Base-by-base conservation (phyloP, 805 yeast species). In the Candida incommunis region DNA sequence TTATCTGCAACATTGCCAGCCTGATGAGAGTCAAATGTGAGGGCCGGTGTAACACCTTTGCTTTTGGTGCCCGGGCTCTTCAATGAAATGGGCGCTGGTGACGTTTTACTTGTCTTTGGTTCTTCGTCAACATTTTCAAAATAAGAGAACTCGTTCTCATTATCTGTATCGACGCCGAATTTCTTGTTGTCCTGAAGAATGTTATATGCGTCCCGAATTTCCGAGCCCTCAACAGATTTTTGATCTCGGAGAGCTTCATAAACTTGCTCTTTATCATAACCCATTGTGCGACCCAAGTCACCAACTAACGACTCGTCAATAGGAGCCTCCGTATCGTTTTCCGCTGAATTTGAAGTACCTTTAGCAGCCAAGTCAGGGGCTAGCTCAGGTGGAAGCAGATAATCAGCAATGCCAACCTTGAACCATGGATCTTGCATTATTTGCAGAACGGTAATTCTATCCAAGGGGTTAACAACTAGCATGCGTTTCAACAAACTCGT, bases 341-440 rank as follows among this genome's bases (percentile, higher is more conserved):
- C 54, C 53, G 47, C 41, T 22, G 35, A 46, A 18, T 45, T 45
- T 5, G 41, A 46, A 11, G 51, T 52, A 24, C 47, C 54, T 11
- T 42, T 42, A 16, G 41, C 43, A 13, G 41, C 46, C 7, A 41
- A 22, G 25, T 46, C 42, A 2, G 51, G 60, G 15, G 41, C 46
- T 5, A 41, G 22, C 50, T 70, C 76, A 34, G 74, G 74, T 3
- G 92, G 85, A 45, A 80, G 66, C 49, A 88, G 71, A 58, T 86
- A 85, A 25, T 80, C 86, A 24, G 90, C 84, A 51, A 90, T 75
- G 45, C 76, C 86, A 9, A 75, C 76, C 52, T 76, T 79, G 65
- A 88, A 88, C 97, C 97, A 88, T 51, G 83, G 88, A 60, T 90
- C 96, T 57, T 86, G 82, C 80, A 87, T 78, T 41, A 90, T 85